These are phyloP conservation scores for Vinca major DNA, from an alignment of 305 asterid genomes.

Conservation along the genomic window DNA sequence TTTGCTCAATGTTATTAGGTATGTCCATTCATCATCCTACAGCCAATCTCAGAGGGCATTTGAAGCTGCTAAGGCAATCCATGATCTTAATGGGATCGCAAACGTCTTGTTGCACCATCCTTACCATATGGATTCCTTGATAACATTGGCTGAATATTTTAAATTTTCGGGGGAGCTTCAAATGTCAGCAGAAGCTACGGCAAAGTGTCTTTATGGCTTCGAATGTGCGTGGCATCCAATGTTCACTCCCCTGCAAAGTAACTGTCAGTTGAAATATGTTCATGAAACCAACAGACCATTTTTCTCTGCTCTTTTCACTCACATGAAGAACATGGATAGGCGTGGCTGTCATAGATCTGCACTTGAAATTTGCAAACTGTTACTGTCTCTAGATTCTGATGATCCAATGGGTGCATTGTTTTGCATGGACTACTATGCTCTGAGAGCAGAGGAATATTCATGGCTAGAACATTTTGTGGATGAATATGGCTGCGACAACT, in stretches of 20 bases:
- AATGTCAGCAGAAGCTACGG: conserved; percentile 26
- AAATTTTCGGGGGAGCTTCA: conserved; percentile 48
- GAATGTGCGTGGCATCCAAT: conserved; percentile 84
- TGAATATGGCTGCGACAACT: conserved; percentile 62
- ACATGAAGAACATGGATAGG: conserved; percentile 92
- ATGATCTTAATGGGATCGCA: conserved; percentile 82
- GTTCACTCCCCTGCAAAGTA: conserved; percentile 58
- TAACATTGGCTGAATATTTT: no score
- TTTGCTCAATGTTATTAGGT: conserved; percentile 34
- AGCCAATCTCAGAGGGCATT: conserved; percentile 33
- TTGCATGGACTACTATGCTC: conserved; percentile 76
- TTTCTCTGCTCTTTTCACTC: conserved; percentile 61
- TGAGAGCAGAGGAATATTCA: conserved; percentile 72
- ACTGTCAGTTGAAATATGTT: conserved; percentile 57
- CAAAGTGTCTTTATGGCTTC: conserved; percentile 6
- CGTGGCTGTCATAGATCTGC: conserved; percentile 97
- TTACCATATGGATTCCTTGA: conserved; percentile 63
- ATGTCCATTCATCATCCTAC: conserved; percentile 42
- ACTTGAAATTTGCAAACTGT: conserved; percentile 79
- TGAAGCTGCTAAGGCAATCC: conserved; percentile 81
- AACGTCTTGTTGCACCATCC: conserved; percentile 52
- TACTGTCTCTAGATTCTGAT: conserved; percentile 77
- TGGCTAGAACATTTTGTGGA: conserved; percentile 80
- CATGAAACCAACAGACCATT: conserved; percentile 73
- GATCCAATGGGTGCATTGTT: conserved; percentile 73